These are phyloP conservation scores for Suillus ampliporus DNA, from an alignment of 768 basidiomycete genomes.

Conservation along the genomic window DNA sequence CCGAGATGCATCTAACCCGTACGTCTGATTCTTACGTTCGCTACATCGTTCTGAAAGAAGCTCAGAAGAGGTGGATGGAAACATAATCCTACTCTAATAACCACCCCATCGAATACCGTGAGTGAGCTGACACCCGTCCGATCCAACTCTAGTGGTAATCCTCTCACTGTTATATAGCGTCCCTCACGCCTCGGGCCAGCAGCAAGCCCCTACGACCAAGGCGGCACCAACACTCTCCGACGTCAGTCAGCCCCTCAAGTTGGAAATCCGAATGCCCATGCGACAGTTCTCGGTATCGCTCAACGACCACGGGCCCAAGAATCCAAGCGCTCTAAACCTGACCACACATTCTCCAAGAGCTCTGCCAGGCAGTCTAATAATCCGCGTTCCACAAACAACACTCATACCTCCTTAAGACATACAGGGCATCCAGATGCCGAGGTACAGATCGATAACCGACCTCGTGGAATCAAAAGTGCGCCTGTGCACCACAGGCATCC, in stretches of 20 bases:
- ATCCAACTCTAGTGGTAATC: neutral
- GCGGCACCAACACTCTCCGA: neutral
- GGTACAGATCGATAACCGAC: slow-evolving; percentile 24
- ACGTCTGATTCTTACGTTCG: slow-evolving; percentile 8
- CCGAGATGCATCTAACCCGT: slow-evolving; percentile 38
- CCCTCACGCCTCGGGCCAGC: neutral
- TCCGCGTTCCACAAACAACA: slow-evolving; percentile 6
- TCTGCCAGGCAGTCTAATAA: neutral
- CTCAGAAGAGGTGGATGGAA: slow-evolving; percentile 23
- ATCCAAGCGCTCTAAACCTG: slow-evolving; percentile 32
- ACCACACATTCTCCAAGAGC: neutral
- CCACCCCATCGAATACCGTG: slow-evolving; percentile 15
- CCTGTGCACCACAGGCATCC: slow-evolving; percentile 1
- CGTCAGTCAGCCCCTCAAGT: neutral
- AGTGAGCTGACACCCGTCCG: slow-evolving; percentile 20
- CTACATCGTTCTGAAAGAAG: slow-evolving; percentile 13
- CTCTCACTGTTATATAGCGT: slow-evolving; percentile 3
- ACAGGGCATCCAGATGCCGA: slow-evolving; percentile 22
- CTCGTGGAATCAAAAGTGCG: slow-evolving; percentile 4
- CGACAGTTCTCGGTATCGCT: slow-evolving; percentile 26
- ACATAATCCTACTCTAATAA: slow-evolving; percentile 28
- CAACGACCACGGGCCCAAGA: neutral
- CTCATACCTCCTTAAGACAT: slow-evolving; percentile 11
- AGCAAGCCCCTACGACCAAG: slow-evolving; percentile 3
- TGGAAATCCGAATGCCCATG: slow-evolving; percentile 31